Percentiles rank a stretch among this genome's conserved stretches.
phyloP scores from a whole-genome alignment of 2,329 filamentous ascomycete species.

The Chrysoporthe deuterocubensis region DNA sequence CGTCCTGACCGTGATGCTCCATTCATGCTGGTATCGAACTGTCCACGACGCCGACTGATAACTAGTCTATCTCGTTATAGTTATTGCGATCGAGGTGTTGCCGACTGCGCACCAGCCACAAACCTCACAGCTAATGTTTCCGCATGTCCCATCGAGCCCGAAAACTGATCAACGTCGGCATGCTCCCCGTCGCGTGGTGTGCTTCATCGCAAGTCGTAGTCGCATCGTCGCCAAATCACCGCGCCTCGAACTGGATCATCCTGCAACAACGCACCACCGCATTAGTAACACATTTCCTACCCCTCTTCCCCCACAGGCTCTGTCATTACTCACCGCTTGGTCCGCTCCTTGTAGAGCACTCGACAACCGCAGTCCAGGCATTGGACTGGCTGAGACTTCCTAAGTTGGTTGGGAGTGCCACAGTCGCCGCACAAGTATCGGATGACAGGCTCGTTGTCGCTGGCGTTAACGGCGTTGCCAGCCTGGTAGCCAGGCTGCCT shows the following conservation, averaged over 20 bases:
- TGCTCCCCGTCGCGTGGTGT: neutral
- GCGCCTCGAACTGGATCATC: slow-evolving; percentile 98
- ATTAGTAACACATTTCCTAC: slow-evolving; percentile 32
- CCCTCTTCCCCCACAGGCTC: neutral
- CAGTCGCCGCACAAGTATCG: slow-evolving; percentile 84
- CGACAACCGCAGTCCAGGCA: slow-evolving; percentile 94
- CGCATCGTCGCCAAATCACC: slow-evolving; percentile 52
- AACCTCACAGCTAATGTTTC: neutral
- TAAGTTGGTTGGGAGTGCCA: slow-evolving; percentile 74
- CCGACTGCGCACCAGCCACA: neutral
- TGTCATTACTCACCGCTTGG: slow-evolving; percentile 76
- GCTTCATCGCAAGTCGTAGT: neutral
- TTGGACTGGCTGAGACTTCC: slow-evolving; percentile 78
- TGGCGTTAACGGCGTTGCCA: slow-evolving; percentile 47
- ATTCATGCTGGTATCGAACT: neutral
- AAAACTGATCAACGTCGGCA: neutral
- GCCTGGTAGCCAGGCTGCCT: slow-evolving; percentile 35
- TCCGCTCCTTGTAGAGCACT: slow-evolving; percentile 96
- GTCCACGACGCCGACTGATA: neutral
- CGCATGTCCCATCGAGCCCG: neutral
- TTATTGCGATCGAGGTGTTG: neutral
- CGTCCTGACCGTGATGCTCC: slow-evolving; percentile 14
- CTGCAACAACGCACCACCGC: slow-evolving; percentile 48
- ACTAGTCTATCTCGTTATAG: neutral
- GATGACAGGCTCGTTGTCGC: slow-evolving; percentile 59